Evolutionary conservation across 192 early-diverging fungal species (phyloP).

Genomic region (Backusella macrospora): DNA sequence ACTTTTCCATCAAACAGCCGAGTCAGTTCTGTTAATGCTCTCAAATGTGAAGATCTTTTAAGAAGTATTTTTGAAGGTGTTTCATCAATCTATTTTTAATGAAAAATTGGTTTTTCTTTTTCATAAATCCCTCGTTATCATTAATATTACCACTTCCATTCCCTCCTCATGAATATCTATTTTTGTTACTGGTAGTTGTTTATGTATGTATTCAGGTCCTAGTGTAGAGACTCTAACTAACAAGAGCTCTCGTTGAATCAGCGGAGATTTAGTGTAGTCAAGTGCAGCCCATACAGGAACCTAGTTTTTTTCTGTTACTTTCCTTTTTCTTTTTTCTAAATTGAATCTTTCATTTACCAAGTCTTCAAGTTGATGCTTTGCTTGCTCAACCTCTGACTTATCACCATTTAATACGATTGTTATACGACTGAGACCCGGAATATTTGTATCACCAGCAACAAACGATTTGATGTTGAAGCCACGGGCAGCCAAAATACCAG

Average conservation of each 20-base stretch:
- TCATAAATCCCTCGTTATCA: background rate
- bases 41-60: constrained; percentile 65
- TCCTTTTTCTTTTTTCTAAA: background rate
- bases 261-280: constrained; percentile 87
- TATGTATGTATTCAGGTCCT: constrained; percentile 62
- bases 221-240: constrained; percentile 90
- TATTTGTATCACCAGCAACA: constrained; percentile 95
- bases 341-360: constrained; percentile 57
- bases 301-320: constrained; percentile 26
- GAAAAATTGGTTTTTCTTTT: background rate
- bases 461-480: constrained; percentile 98
- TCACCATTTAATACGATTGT: constrained; percentile 94
- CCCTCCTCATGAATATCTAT: constrained; percentile 17
- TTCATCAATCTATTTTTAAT: background rate
- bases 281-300: constrained; percentile 95
- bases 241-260: constrained; percentile 92
- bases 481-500: constrained; percentile 89
- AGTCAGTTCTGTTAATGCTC: constrained; percentile 80
- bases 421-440: constrained; percentile 89
- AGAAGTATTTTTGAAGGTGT: constrained; percentile 50
- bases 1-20: constrained; percentile 84
- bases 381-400: constrained; percentile 84
- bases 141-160: constrained; percentile 4
- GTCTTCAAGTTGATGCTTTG: constrained; percentile 92
- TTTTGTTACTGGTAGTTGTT: constrained; percentile 47